Conservation (phyloP, 179 eudicot genomes). For the Beta corolliflora region DNA sequence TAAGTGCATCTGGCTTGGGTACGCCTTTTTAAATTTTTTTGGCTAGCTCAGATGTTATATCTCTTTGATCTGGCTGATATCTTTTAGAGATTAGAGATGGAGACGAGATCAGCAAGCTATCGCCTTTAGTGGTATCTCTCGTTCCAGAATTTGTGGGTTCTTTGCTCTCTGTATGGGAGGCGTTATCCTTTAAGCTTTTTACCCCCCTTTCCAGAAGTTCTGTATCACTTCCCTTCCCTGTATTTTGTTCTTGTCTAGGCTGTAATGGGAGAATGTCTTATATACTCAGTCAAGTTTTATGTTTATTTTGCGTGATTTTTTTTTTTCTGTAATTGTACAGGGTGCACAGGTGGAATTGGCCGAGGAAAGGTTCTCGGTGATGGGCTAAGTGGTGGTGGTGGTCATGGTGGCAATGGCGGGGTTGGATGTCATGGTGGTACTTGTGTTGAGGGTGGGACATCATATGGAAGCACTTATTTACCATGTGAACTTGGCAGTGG, state of each 20-base stretch:
- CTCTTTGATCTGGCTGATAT: background rate
- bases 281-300: background rate
- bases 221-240: background rate
- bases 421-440: constrained; percentile 67
- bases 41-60: constrained; percentile 6
- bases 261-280: background rate
- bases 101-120: constrained; percentile 1
- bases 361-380: constrained; percentile 64
- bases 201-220: background rate
- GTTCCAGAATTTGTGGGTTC: background rate
- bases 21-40: constrained; percentile 23
- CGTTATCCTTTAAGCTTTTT: too few relatives aligned
- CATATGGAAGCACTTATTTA: constrained; percentile 75
- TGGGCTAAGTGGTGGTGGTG: constrained; percentile 91
- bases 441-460: constrained; percentile 65
- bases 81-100: background rate
- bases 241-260: background rate
- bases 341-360: constrained; percentile 85
- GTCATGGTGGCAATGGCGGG: constrained; percentile 98
- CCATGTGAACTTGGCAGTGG: constrained; percentile 99
- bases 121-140: background rate
- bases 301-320: background rate
- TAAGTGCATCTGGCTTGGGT: constrained; percentile 92
- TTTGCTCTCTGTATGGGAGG: background rate
- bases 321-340: constrained; percentile 40